Conservation (phyloP, 768 basidiomycete genomes). For the Cyathus striatus region DNA sequence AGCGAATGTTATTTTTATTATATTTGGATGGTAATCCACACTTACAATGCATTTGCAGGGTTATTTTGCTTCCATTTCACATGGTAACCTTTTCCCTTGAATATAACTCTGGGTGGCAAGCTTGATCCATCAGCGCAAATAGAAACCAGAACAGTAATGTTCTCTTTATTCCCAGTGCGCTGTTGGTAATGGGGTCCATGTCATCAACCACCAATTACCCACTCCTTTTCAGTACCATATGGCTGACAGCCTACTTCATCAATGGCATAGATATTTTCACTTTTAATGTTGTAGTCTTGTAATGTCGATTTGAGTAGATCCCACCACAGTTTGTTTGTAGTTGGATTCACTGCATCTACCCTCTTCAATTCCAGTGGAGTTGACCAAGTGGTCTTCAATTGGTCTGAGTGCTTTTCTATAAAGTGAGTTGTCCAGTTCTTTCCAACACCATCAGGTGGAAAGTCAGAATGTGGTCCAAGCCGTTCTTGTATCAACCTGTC, state of each 20-base stretch:
- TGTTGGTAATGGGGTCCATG: conserved; percentile 18
- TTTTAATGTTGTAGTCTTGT: conserved; percentile 10
- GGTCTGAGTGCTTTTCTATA: not conserved
- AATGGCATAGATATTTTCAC: conserved; percentile 18
- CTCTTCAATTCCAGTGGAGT: conserved; percentile 3
- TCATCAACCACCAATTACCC: conserved; percentile 14
- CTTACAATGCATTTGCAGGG: conserved; percentile 23
- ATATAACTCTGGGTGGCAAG: conserved; percentile 25
- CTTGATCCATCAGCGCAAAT: conserved; percentile 32
- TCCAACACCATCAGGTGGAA: not conserved
- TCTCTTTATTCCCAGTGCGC: conserved; percentile 21
- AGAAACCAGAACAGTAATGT: conserved; percentile 25
- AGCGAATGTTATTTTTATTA: conserved; percentile 1
- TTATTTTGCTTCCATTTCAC: conserved; percentile 26
- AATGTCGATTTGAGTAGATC: conserved; percentile 12
- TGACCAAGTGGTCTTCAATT: not conserved
- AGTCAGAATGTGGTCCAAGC: too few species aligned
- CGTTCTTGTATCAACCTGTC: too few species aligned
- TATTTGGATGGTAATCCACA: conserved; percentile 1
- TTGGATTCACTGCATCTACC: conserved; percentile 5
- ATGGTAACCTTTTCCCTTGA: conserved; percentile 26
- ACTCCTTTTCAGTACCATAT: conserved; percentile 13
- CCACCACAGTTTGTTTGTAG: conserved; percentile 5
- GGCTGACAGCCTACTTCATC: conserved; percentile 24
- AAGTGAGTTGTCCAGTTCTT: not conserved